phyloP scores from a whole-genome alignment of 129 eudicot species.

The Sambucus nigra region DNA sequence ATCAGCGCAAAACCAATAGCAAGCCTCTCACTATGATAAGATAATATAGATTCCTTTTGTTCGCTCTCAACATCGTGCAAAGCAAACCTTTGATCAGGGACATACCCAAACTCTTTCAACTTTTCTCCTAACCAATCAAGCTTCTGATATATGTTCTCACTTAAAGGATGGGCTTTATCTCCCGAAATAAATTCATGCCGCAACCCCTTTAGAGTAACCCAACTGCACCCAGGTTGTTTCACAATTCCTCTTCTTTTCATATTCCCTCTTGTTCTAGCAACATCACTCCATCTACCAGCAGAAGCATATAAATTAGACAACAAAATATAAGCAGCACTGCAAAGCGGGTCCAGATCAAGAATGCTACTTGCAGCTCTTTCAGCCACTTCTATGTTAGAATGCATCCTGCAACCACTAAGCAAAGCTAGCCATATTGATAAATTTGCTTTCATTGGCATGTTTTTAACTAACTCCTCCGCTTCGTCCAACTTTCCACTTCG shows the following conservation, averaged over 20 bases:
- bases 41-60: constrained; percentile 38
- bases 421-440: constrained; percentile 51
- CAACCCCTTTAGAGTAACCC: constrained; percentile 42
- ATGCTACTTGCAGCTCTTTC: constrained; percentile 47
- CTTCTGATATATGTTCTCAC: constrained; percentile 25
- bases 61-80: constrained; percentile 53
- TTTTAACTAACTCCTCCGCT: constrained; percentile 58
- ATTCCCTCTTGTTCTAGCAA: constrained; percentile 43
- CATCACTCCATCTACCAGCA: constrained; percentile 70
- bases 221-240: constrained; percentile 56
- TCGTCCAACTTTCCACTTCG: constrained; percentile 52
- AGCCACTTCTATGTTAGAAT: constrained; percentile 54
- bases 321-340: constrained; percentile 55
- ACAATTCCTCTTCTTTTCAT: constrained; percentile 45
- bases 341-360: constrained; percentile 46
- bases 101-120: constrained; percentile 39
- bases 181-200: constrained; percentile 37
- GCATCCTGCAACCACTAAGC: constrained; percentile 62
- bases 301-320: constrained; percentile 73
- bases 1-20: constrained; percentile 44
- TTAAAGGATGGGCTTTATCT: constrained; percentile 39
- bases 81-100: constrained; percentile 36
- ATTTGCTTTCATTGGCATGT: constrained; percentile 61
- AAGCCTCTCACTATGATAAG: constrained; percentile 47
- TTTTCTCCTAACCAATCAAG: constrained; percentile 38